Base-by-base conservation (phyloP, 2,329 filamentous ascomycete genomes). In the Monilinia aucupariae region DNA sequence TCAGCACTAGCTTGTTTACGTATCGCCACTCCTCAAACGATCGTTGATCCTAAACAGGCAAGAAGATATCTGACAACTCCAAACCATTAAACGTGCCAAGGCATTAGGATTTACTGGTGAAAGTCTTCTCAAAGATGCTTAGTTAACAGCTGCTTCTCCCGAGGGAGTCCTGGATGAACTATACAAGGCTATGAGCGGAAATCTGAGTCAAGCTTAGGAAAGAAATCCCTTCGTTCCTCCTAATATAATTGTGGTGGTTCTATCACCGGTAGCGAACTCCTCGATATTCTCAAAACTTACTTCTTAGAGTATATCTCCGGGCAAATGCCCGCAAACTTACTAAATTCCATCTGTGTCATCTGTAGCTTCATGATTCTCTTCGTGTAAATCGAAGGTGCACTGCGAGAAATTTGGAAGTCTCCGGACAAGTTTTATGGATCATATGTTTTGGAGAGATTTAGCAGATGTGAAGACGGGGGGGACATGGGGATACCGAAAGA, bases 311-410 rank as follows among this genome's bases (percentile, higher is more conserved):
- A 76, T 55, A 63, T 77, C 8, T 71, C 68, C 51, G 71, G 73
- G 30, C 39, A 66, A 4, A 25, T 47, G 1, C 74, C 74, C 3
- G n/a, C 74, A 0, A 75, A 72, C 0, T 70, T 70, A 25, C 22
- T 77, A 6, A 78, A 78, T 65, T 77, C 75, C 49, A 20, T 75
- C 12, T 72, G 62, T 55, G 66, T 73, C 1, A 72, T 70, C 4
- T 48, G 48, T 0, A 25, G 41, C 7, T 68, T 75, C 13, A 54
- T 75, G 51, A 41, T 67, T 4, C 34, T 69, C 0, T 77, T 75
- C 32, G 20, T 17, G 0, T 25, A 55, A 10, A 68, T 78, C 13
- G 74, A 78, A 56, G 53, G 64, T 0, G 51, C 69, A 37, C 66
- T 78, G 32, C 63, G 65, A 3, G 27, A 65, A 25, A 25, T 73